These are phyloP conservation scores for Sugiyamaella neomexicana DNA, from an alignment of 1,139 yeast species.

Conservation along the genomic window DNA sequence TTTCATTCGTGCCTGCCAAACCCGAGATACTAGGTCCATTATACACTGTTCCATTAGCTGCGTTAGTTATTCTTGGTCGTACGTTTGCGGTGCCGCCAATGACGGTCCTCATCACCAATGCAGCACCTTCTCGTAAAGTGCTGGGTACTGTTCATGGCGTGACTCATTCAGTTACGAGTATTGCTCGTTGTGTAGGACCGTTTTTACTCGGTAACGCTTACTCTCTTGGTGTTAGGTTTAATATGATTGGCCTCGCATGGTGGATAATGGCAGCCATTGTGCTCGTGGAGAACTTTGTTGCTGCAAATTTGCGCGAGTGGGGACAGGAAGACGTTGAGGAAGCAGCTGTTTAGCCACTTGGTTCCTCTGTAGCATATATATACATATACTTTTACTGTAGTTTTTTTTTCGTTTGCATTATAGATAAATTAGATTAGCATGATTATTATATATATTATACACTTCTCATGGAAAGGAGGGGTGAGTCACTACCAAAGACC, in stretches of 20 bases:
- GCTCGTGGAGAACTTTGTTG: constrained; percentile 30
- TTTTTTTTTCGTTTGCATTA: constrained; percentile 6
- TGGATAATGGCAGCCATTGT: constrained; percentile 44
- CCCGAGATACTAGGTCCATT: constrained; percentile 47
- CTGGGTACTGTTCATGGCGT: constrained; percentile 39
- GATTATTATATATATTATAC: constrained; percentile 14
- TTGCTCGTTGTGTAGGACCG: constrained; percentile 60
- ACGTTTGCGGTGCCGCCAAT: constrained; percentile 39
- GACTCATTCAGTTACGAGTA: constrained; percentile 45
- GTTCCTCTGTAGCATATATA: too few relatives aligned
- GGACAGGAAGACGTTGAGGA: constrained; percentile 24
- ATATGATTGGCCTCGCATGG: constrained; percentile 56
- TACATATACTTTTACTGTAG: too few relatives aligned
- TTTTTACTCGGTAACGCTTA: constrained; percentile 52
- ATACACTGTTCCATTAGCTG: constrained; percentile 23
- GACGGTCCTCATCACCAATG: constrained; percentile 37
- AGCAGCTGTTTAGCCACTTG: not conserved
- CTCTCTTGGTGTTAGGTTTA: constrained; percentile 48
- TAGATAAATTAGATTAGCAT: not conserved
- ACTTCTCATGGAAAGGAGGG: constrained; percentile 28
- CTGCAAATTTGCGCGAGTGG: constrained; percentile 34
- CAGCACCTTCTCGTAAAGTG: constrained; percentile 32
- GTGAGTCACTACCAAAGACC: constrained; percentile 33
- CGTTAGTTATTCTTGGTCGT: constrained; percentile 31
- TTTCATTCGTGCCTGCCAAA: constrained; percentile 46